These are phyloP conservation scores for Claviceps digitariae DNA, from an alignment of 2,329 filamentous ascomycete species.

Conservation along the genomic window DNA sequence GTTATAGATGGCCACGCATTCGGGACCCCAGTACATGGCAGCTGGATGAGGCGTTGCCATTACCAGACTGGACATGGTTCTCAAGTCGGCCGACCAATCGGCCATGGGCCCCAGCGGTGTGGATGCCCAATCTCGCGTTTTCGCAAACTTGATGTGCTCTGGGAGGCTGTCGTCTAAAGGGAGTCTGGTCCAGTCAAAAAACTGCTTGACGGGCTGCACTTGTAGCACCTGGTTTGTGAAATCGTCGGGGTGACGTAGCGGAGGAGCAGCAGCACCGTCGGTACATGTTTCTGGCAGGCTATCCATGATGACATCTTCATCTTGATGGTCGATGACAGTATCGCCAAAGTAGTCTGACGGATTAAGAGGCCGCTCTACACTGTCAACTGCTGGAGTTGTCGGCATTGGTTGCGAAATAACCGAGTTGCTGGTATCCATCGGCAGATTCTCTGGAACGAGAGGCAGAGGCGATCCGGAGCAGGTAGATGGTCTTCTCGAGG, in stretches of 20 bases:
- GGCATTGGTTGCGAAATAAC: constrained; percentile 21
- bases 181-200: constrained; percentile 71
- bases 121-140: constrained; percentile 57
- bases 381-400: constrained; percentile 18
- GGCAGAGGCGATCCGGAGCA: constrained; percentile 27
- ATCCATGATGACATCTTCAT: constrained; percentile 3
- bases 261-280: constrained; percentile 9
- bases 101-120: constrained; percentile 67
- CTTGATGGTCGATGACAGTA: constrained; percentile 7
- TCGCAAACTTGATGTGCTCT: constrained; percentile 58
- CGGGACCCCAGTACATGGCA: constrained; percentile 67
- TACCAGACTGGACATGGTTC: constrained; percentile 68
- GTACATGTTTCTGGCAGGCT: neutral
- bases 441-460: constrained; percentile 21
- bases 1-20: constrained; percentile 57
- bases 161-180: constrained; percentile 50
- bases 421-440: constrained; percentile 6
- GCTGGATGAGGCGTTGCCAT: constrained; percentile 67
- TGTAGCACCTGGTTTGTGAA: constrained; percentile 29
- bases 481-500: constrained; percentile 10
- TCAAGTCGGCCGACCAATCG: constrained; percentile 55
- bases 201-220: constrained; percentile 7
- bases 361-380: constrained; percentile 8
- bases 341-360: constrained; percentile 31
- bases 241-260: constrained; percentile 24